Evolutionary conservation across 352 stramenopile species (phyloP).

Genomic region (Phytophthora quininea): DNA sequence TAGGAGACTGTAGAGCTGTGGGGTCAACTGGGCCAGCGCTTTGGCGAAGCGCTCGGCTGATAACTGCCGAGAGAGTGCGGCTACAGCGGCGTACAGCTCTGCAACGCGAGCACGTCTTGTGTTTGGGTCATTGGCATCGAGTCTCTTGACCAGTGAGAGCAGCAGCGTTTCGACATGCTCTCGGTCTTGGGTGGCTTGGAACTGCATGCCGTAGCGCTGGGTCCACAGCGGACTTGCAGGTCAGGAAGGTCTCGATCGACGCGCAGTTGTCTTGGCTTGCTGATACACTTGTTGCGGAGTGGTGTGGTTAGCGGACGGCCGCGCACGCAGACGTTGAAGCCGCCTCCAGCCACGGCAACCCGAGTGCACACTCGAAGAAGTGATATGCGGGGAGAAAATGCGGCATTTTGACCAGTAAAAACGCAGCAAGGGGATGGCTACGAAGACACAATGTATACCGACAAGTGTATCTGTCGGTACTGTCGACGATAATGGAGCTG

Average conservation of each 20-base stretch:
- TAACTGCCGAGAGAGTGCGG: constrained; percentile 70
- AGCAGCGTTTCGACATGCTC: constrained; percentile 74
- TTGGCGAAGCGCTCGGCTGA: constrained; percentile 84
- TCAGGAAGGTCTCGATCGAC: not conserved
- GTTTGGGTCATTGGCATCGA: constrained; percentile 50
- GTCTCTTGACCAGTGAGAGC: constrained; percentile 61
- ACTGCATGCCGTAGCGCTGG: constrained; percentile 18
- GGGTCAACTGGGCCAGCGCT: constrained; percentile 73
- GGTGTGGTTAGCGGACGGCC: not conserved
- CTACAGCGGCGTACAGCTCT: constrained; percentile 72
- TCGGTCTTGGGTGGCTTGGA: constrained; percentile 44
- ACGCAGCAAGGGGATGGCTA: too few species aligned
- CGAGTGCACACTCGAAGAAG: too few species aligned
- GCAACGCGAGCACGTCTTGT: constrained; percentile 47
- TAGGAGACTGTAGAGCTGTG: constrained; percentile 73
- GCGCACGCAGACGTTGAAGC: not conserved
- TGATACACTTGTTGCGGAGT: not conserved
- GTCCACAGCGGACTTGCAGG: not conserved
- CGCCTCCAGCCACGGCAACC: not conserved
- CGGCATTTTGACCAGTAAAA: not conserved
- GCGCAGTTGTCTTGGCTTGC: not conserved
- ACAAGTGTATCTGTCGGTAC: too few species aligned
- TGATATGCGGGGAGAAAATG: not conserved
- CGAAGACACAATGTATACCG: too few species aligned
- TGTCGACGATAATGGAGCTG: too few species aligned